A percentile compares a stretch with the other conserved stretches of the same genome.
phyloP scores from a whole-genome alignment of 2,329 filamentous ascomycete species.

The Xylariaceae sp. region DNA sequence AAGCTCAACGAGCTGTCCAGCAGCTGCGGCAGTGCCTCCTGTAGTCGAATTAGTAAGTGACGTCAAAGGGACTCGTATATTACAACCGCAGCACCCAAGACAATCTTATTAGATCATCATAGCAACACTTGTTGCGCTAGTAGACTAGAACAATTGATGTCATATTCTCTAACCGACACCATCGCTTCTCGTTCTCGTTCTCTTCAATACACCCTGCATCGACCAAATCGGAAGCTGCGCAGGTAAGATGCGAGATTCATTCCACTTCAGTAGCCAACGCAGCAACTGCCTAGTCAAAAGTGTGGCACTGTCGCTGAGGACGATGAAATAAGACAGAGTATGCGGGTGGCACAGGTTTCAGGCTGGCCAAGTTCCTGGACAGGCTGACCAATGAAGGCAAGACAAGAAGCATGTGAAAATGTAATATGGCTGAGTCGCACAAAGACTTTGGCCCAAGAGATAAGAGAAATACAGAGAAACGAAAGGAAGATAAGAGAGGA shows the following conservation, averaged over 20 bases:
- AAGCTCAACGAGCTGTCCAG: constrained; percentile 78
- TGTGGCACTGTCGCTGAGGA: neutral
- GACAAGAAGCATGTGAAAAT: neutral
- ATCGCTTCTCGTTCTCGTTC: neutral
- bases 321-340: neutral
- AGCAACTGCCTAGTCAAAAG: neutral
- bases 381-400: neutral
- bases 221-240: neutral
- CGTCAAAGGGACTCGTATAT: constrained; percentile 1
- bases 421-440: neutral
- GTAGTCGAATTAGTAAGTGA: constrained; percentile 23
- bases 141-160: neutral
- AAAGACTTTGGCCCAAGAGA: too few species aligned
- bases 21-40: constrained; percentile 90
- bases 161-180: too few species aligned
- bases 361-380: neutral
- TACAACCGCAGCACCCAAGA: neutral
- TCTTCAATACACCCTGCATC: neutral
- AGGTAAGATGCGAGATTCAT: neutral
- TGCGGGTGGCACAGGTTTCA: neutral
- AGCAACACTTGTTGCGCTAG: neutral
- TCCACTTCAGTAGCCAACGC: neutral
- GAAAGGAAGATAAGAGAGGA: neutral
- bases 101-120: neutral
- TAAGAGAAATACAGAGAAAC: too few species aligned